These are phyloP conservation scores for Lepraria neglecta DNA, from an alignment of 495 filamentous ascomycete species.

Conservation along the genomic window DNA sequence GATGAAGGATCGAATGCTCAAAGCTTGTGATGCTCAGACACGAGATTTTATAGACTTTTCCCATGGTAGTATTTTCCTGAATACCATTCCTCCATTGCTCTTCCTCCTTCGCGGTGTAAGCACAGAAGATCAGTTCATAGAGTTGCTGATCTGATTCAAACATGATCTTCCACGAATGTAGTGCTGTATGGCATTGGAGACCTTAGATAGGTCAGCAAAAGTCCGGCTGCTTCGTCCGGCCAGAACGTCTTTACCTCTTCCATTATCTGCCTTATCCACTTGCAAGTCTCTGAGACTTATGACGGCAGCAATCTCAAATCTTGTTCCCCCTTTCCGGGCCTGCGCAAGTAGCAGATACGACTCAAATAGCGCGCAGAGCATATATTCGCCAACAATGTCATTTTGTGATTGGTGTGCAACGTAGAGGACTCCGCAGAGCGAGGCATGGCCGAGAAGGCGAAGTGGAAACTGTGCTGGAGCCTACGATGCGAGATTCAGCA, in stretches of 20 bases:
- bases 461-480: conserved; percentile 47
- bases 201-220: conserved; percentile 44
- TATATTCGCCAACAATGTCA: conserved; percentile 66
- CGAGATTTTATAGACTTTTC: conserved; percentile 25
- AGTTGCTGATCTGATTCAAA: conserved; percentile 71
- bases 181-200: conserved; percentile 75
- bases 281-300: conserved; percentile 63
- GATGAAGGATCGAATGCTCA: conserved; percentile 47
- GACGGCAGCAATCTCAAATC: conserved; percentile 68
- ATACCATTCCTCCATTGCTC: conserved; percentile 58
- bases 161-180: conserved; percentile 88
- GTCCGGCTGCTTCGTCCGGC: conserved; percentile 6
- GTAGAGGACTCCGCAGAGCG: conserved; percentile 80
- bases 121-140: conserved; percentile 82
- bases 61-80: conserved; percentile 19
- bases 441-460: conserved; percentile 72
- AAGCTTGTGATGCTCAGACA: conserved; percentile 46
- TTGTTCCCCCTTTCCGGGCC: conserved; percentile 49
- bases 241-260: conserved; percentile 55
- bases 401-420: conserved; percentile 70
- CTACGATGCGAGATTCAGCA: conserved; percentile 24
- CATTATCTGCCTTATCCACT: conserved; percentile 73
- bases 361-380: conserved; percentile 81
- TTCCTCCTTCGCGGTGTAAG: conserved; percentile 78
- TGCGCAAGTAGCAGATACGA: conserved; percentile 74